Evolutionary conservation across 202 grass and related monocot genomes (phyloP).

Genomic region (Saccharum hybrid): DNA sequence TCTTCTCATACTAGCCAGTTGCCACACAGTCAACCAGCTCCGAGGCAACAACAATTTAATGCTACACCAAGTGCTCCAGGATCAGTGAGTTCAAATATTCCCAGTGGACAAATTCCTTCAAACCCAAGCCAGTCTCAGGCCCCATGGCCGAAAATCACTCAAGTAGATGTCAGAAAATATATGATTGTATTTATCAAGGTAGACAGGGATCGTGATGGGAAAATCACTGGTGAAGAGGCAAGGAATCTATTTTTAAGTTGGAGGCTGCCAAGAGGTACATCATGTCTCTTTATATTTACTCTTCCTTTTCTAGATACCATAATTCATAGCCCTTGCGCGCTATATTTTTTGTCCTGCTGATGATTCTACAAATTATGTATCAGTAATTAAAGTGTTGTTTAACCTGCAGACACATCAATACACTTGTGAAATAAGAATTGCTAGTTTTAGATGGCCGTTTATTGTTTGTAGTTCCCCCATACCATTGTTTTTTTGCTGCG

Average conservation of each 20-base stretch:
- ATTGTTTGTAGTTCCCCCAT: neutral
- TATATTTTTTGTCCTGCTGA: slow-evolving; percentile 38
- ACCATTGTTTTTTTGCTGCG: neutral
- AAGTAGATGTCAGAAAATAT: slow-evolving; percentile 92
- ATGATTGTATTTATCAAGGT: slow-evolving; percentile 94
- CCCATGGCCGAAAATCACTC: slow-evolving; percentile 92
- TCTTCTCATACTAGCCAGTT: slow-evolving; percentile 55
- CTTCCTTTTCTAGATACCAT: slow-evolving; percentile 8
- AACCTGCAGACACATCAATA: slow-evolving; percentile 14
- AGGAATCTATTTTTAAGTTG: slow-evolving; percentile 98
- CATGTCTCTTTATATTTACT: slow-evolving; percentile 30
- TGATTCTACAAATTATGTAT: slow-evolving; percentile 1
- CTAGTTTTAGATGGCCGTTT: slow-evolving; percentile 5
- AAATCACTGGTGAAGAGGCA: slow-evolving; percentile 94
- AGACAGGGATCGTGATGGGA: slow-evolving; percentile 97
- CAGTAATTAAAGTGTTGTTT: slow-evolving; percentile 37
- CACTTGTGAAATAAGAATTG: neutral
- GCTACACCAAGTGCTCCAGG: slow-evolving; percentile 48
- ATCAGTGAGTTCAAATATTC: slow-evolving; percentile 47
- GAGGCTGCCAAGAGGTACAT: slow-evolving; percentile 94
- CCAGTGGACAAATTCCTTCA: slow-evolving; percentile 59
- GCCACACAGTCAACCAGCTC: slow-evolving; percentile 51
- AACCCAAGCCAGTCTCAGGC: slow-evolving; percentile 54
- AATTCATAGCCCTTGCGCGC: slow-evolving; percentile 1
- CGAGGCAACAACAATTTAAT: slow-evolving; percentile 59